Conservation (phyloP, 495 filamentous ascomycete species). For the Daldinia vernicosa region DNA sequence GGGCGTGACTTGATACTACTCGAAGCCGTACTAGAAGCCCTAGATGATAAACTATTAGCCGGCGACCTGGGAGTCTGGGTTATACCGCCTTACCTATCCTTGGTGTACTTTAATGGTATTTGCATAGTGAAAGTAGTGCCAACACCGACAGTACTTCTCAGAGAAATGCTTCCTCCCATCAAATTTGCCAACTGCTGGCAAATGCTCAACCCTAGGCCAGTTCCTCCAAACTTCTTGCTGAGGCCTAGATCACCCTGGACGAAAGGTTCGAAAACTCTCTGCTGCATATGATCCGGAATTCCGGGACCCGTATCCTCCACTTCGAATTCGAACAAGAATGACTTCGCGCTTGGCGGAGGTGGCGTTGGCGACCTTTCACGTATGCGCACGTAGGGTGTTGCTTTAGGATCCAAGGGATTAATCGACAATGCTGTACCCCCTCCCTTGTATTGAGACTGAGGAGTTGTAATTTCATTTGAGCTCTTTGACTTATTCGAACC, state of each 20-base stretch:
- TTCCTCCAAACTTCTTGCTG: slow-evolving; percentile 90
- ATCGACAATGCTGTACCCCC: slow-evolving; percentile 62
- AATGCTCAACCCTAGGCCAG: slow-evolving; percentile 89
- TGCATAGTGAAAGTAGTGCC: slow-evolving; percentile 85
- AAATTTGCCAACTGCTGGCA: slow-evolving; percentile 83
- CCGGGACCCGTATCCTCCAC: slow-evolving; percentile 91
- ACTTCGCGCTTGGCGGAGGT: slow-evolving; percentile 65
- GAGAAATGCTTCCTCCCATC: slow-evolving; percentile 79
- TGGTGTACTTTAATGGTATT: slow-evolving; percentile 82
- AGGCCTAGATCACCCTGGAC: slow-evolving; percentile 89
- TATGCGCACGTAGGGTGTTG: slow-evolving; percentile 56
- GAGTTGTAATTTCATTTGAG: slow-evolving; percentile 49
- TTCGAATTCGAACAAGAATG: slow-evolving; percentile 81
- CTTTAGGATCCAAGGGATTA: slow-evolving; percentile 66
- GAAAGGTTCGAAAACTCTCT: slow-evolving; percentile 91
- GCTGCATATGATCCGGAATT: slow-evolving; percentile 78
- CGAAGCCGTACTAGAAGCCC: slow-evolving; percentile 57
- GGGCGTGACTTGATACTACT: slow-evolving; percentile 72
- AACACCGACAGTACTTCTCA: slow-evolving; percentile 75
- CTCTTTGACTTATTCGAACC: slow-evolving; percentile 58
- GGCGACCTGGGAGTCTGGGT: background rate
- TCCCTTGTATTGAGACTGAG: slow-evolving; percentile 41
- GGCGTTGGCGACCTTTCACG: slow-evolving; percentile 69
- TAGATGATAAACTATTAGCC: slow-evolving; percentile 50
- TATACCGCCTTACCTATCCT: slow-evolving; percentile 59